Base-by-base conservation (phyloP, 2,329 filamentous ascomycete species). In the Alternaria viburni region DNA sequence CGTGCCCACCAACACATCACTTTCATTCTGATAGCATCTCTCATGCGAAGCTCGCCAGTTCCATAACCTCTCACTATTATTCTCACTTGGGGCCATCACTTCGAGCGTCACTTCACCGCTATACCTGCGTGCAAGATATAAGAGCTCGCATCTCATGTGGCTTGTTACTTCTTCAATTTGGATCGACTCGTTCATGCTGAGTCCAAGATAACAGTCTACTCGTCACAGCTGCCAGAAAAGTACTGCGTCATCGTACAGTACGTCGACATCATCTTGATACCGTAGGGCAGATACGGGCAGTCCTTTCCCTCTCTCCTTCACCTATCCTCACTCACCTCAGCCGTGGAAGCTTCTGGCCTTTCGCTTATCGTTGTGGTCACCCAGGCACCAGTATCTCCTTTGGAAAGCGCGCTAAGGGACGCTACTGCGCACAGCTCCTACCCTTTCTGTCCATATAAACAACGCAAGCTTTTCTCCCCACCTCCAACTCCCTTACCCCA, bases 361-460 rank as follows among this genome's bases (percentile, higher is more conserved):
- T 36, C 51, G 36, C 54, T 36, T 50, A 46, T 51, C 17, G 26
- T 47, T 10, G 52, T 57, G 19, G 47, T 51, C 46, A 51, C 50
- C 58, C 43, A 56, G 47, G 30, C 55, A 32, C 43, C 21, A 46
- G 49, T 6, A 52, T 61, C 25, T 54, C 45, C 41, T 15, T 3
- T n/a, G 46, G 36, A 32, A 62, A 54, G 15, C 11, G 51, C 30
- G 59, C 59, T 43, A 59, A 67, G 49, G 12, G 28, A 54, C 51
- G 55, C 51, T 51, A 62, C 46, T 50, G 45, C 44, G 30, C 6
- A 32, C 44, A 51, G 61, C 57, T 59, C 59, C 58, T 66, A 54
- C 67, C 55, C n/a, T 36, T 44, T 50, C 8, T 7, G 41, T 54
- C 50, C 43, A 57, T 19, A 61, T 59, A 68, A 61, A 66, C 67